Evolutionary conservation across 1,284 basidiomycete species (phyloP), one percentile per base, ranked within the genome.

Genomic region (Pseudozyma sp.): DNA sequence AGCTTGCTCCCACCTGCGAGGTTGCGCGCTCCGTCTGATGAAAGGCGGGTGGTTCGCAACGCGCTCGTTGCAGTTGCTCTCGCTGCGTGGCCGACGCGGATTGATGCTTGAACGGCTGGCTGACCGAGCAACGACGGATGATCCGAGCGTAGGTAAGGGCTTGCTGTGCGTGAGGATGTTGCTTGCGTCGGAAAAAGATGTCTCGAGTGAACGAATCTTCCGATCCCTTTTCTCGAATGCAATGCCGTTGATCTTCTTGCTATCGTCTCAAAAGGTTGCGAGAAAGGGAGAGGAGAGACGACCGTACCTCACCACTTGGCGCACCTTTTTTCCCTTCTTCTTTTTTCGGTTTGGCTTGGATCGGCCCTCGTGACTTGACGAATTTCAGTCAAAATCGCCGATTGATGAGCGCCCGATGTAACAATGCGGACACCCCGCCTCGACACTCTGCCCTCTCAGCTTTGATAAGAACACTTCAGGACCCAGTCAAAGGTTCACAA

Each of bases 311-410:
- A 24, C 24, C 24, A 52, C 30, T 33, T 17, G 31, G 29, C 29
- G 16, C 24, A 33, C 13, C 30, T 48, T 37, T 49, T 49, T 52
- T 35, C 24, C 19, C 19, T 35, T n/a, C 37, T 34, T 7, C 33
- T 34, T n/a, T 46, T 48, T 11, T 47, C 24, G 14, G 24, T 7
- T 30, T 43, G 11, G 30, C 40, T 34, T 44, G 43, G 17, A 13
- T 42, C 35, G 34, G n/a, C 35, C 49, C 63, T 59, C 63, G 63
- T 66, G 63, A 60, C 63, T 59, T 66, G 17, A 9, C 14, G 17
- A 16, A 34, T 39, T 45, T 44, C 34, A 33, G 10, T 5, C 5
- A 10, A 17, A 19, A 66, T 66, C 63, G 43, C 45, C 63, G 63
- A 59, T 59, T 19, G 45, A 58, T 10, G 8, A 10, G 9, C 3